A percentile compares a stretch with the other conserved stretches of the same genome.
Evolutionary conservation across 192 early-diverging fungal species (phyloP).

Genomic region (Cetraspora pellucida): DNA sequence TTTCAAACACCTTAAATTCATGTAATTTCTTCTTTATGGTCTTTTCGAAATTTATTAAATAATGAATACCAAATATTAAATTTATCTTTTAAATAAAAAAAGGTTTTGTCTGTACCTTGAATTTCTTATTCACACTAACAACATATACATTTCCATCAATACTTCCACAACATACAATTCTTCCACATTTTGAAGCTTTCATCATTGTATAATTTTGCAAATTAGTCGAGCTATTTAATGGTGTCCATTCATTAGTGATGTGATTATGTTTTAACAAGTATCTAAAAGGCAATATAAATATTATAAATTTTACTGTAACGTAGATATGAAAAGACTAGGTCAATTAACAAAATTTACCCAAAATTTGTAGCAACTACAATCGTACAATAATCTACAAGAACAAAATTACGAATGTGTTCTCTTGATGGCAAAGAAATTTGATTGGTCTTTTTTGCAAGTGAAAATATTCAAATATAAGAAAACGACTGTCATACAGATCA

Average conservation of each 20-base stretch:
- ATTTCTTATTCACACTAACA: slow-evolving; percentile 47
- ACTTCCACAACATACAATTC: slow-evolving; percentile 55
- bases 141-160: slow-evolving; percentile 58
- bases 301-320: background rate
- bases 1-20: slow-evolving; percentile 48
- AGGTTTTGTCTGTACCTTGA: slow-evolving; percentile 35
- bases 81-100: background rate
- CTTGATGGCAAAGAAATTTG: background rate
- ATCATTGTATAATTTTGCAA: slow-evolving; percentile 59
- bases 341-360: slow-evolving; percentile 35
- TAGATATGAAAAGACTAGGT: background rate
- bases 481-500: background rate
- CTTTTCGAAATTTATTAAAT: slow-evolving; percentile 19
- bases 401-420: slow-evolving; percentile 57
- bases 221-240: slow-evolving; percentile 42
- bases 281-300: slow-evolving; percentile 34
- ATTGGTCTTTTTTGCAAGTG: background rate
- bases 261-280: slow-evolving; percentile 47
- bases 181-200: slow-evolving; percentile 53
- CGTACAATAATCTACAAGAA: slow-evolving; percentile 34
- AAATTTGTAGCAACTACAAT: slow-evolving; percentile 48
- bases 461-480: background rate
- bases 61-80: background rate
- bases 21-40: slow-evolving; percentile 45
- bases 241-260: slow-evolving; percentile 35